These are phyloP conservation scores for Auricularia heimuer DNA, from an alignment of 768 basidiomycete species.

Conservation along the genomic window DNA sequence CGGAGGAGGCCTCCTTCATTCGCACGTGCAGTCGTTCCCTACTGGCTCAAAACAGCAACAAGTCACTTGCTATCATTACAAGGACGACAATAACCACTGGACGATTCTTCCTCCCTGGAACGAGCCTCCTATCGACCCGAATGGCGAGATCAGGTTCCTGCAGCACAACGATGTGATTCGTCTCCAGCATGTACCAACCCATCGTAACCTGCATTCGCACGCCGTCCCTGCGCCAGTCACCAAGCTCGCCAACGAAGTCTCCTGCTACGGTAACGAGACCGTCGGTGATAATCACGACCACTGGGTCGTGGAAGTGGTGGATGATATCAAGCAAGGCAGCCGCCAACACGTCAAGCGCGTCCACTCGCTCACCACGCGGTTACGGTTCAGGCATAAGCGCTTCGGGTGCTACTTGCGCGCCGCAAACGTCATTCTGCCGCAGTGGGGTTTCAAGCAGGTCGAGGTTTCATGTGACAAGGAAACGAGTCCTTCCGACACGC, in stretches of 20 bases:
- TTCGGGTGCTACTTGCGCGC: slow-evolving; percentile 86
- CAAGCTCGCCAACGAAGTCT: slow-evolving; percentile 84
- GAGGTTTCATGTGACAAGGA: slow-evolving; percentile 92
- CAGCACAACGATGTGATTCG: slow-evolving; percentile 70
- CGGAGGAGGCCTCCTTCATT: slow-evolving; percentile 93
- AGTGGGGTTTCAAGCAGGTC: slow-evolving; percentile 99
- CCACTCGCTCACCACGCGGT: slow-evolving; percentile 82
- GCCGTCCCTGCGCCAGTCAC: slow-evolving; percentile 76
- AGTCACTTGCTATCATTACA: slow-evolving; percentile 99
- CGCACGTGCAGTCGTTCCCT: slow-evolving; percentile 93
- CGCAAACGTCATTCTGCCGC: slow-evolving; percentile 79
- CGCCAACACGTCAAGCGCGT: slow-evolving; percentile 53
- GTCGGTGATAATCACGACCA: slow-evolving; percentile 83
- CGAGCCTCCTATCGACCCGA: slow-evolving; percentile 52
- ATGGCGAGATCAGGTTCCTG: slow-evolving; percentile 59
- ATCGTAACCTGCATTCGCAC: slow-evolving; percentile 90
- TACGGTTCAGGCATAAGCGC: slow-evolving; percentile 70
- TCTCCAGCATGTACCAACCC: slow-evolving; percentile 72
- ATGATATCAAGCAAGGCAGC: slow-evolving; percentile 65
- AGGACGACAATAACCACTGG: slow-evolving; percentile 97
- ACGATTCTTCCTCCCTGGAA: slow-evolving; percentile 73
- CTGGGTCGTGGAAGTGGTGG: slow-evolving; percentile 90
- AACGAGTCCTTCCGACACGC: slow-evolving; percentile 66
- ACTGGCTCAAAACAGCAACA: slow-evolving; percentile 90
- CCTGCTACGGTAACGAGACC: slow-evolving; percentile 86